Evolutionary conservation across 768 basidiomycete genomes (phyloP).

Genomic region (Myochromella boudieri): DNA sequence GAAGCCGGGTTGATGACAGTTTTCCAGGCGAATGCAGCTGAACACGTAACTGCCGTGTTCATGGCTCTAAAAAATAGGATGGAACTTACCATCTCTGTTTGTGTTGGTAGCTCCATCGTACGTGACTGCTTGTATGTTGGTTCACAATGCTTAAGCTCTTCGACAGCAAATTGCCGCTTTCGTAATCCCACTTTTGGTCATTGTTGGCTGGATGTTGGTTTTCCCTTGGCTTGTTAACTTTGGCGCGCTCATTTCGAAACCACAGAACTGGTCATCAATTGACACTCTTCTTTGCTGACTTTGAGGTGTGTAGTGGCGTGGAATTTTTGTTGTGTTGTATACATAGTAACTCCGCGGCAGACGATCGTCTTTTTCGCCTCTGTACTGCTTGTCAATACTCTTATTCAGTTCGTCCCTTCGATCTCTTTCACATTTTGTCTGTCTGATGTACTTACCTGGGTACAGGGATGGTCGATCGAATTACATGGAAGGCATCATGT

Average conservation of each 20-base stretch:
- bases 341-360: slow-evolving; percentile 27
- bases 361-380: slow-evolving; percentile 87
- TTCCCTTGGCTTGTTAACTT: slow-evolving; percentile 15
- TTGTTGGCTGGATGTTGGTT: slow-evolving; percentile 83
- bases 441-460: slow-evolving; percentile 1
- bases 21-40: slow-evolving; percentile 72
- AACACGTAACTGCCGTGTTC: slow-evolving; percentile 85
- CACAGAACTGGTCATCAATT: slow-evolving; percentile 64
- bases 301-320: slow-evolving; percentile 55
- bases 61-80: slow-evolving; percentile 78
- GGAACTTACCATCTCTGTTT: slow-evolving; percentile 74
- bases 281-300: slow-evolving; percentile 83
- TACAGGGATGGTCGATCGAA: slow-evolving; percentile 80
- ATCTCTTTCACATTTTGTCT: neutral
- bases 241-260: slow-evolving; percentile 3
- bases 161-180: slow-evolving; percentile 83
- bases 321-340: neutral
- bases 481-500: slow-evolving; percentile 91
- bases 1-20: neutral
- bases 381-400: slow-evolving; percentile 83
- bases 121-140: slow-evolving; percentile 22
- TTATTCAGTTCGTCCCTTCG: slow-evolving; percentile 57
- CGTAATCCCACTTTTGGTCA: slow-evolving; percentile 84
- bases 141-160: neutral
- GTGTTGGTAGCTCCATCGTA: slow-evolving; percentile 81